Conservation (phyloP, 208 protist genomes). For the Trypanosoma rangeli region DNA sequence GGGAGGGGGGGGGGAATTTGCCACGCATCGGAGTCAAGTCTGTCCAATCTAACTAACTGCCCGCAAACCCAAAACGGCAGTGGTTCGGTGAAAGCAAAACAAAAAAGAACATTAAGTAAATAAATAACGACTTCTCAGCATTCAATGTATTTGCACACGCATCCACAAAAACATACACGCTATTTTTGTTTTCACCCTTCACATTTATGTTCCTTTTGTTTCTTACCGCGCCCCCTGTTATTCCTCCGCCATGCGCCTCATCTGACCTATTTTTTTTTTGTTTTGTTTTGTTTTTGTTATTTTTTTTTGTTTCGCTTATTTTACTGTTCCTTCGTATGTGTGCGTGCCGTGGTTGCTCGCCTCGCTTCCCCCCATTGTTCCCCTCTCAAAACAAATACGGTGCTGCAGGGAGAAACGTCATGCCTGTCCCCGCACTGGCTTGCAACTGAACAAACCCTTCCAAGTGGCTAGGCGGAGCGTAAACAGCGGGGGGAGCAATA, state of each 20-base stretch:
- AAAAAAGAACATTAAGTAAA: slow-evolving; percentile 15
- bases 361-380: background rate
- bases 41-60: no score
- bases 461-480: background rate
- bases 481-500: background rate
- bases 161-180: slow-evolving; percentile 1
- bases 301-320: slow-evolving; percentile 9
- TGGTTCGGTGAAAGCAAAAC: slow-evolving; percentile 5
- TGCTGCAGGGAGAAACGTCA: background rate
- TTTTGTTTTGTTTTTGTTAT: slow-evolving; percentile 3
- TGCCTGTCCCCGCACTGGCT: background rate
- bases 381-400: background rate
- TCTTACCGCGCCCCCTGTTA: background rate
- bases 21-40: no score
- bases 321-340: background rate
- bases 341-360: background rate
- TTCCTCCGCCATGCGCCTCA: background rate
- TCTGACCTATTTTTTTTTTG: slow-evolving; percentile 1
- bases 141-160: background rate
- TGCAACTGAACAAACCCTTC: background rate
- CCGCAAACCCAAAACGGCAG: no score
- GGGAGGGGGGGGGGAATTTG: no score
- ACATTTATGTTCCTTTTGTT: background rate
- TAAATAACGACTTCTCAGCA: background rate
- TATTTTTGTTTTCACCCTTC: slow-evolving; percentile 2